Conservation (phyloP, 768 basidiomycete genomes). For the Mycena venus region DNA sequence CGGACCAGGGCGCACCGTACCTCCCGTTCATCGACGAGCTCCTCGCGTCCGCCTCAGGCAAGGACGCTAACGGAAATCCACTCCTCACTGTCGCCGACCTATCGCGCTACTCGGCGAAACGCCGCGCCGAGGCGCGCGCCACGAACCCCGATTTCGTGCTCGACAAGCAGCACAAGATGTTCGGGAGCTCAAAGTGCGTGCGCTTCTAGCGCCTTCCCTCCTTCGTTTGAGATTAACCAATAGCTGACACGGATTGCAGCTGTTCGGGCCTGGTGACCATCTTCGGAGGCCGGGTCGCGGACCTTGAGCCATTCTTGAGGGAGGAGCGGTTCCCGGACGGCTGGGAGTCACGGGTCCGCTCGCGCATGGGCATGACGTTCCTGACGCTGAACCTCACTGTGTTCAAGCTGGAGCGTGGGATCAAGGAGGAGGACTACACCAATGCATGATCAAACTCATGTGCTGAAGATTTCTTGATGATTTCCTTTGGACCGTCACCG, state of each 20-base stretch:
- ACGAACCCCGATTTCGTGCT: conserved; percentile 59
- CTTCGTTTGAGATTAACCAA: background rate
- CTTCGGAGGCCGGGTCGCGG: conserved; percentile 73
- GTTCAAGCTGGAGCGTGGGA: conserved; percentile 55
- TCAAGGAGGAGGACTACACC: conserved; percentile 41
- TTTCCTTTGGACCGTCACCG: background rate
- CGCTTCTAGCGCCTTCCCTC: background rate
- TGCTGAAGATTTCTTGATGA: background rate
- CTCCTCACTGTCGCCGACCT: conserved; percentile 57
- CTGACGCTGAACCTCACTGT: conserved; percentile 64
- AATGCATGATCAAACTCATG: background rate
- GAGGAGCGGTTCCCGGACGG: conserved; percentile 80
- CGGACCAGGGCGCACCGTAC: conserved; percentile 55
- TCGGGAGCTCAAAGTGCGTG: conserved; percentile 56
- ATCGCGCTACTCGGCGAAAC: conserved; percentile 54
- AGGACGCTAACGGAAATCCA: conserved; percentile 43
- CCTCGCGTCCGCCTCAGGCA: conserved; percentile 57
- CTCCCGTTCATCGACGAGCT: conserved; percentile 53
- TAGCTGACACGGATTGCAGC: conserved; percentile 49
- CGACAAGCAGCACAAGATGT: conserved; percentile 42
- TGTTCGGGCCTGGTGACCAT: conserved; percentile 72
- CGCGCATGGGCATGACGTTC: conserved; percentile 72
- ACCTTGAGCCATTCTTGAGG: conserved; percentile 65
- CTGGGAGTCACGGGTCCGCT: conserved; percentile 75
- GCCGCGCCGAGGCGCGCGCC: conserved; percentile 55